These are phyloP conservation scores for Beauveria varroae DNA, from an alignment of 2,329 filamentous ascomycete species.

Conservation along the genomic window DNA sequence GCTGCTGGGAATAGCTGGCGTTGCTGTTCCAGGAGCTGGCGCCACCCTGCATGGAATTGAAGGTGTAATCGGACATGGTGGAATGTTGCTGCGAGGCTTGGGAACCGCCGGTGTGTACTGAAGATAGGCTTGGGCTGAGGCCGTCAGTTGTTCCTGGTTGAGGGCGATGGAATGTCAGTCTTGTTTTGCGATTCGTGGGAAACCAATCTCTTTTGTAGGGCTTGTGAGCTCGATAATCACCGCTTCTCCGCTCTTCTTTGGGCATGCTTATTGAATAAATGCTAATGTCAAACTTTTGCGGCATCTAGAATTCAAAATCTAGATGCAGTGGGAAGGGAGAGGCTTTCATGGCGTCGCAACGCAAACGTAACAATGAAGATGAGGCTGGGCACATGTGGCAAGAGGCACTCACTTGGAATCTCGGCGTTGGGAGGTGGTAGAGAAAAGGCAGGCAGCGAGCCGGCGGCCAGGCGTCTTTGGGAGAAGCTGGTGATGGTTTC, in stretches of 20 bases:
- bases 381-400: no score
- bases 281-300: no score
- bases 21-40: not conserved
- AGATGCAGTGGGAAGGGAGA: not conserved
- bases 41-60: slow-evolving; percentile 24
- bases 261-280: no score
- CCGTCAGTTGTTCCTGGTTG: slow-evolving; percentile 49
- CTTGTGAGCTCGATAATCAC: no score
- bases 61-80: slow-evolving; percentile 44
- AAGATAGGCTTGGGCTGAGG: slow-evolving; percentile 53
- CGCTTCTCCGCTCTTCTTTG: no score
- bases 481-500: slow-evolving; percentile 25
- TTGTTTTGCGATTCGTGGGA: not conserved
- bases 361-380: no score
- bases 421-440: slow-evolving; percentile 29
- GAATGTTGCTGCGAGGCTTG: slow-evolving; percentile 49
- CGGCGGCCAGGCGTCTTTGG: slow-evolving; percentile 26
- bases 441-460: slow-evolving; percentile 27
- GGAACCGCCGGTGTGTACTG: slow-evolving; percentile 53
- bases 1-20: not conserved
- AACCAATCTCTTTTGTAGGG: no score
- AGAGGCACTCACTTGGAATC: slow-evolving; percentile 26
- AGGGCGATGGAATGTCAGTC: slow-evolving; percentile 17
- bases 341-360: not conserved
- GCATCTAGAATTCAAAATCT: no score